Base-by-base conservation (phyloP, 2,329 filamentous ascomycete genomes). In the Trichoderma asperellum region DNA sequence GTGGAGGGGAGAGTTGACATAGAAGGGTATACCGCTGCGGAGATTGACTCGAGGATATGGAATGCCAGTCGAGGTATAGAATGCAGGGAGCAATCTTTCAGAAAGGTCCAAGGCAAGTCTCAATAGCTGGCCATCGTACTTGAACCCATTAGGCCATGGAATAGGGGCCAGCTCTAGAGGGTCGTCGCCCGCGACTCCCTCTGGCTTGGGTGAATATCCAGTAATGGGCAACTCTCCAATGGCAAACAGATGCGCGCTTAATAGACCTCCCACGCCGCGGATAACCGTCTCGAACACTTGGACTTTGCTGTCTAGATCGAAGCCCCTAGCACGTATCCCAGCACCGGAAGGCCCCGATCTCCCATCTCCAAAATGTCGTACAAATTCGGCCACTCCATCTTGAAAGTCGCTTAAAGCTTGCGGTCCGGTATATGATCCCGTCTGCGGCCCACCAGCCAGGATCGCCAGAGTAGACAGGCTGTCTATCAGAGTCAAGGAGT, bases 251-350 rank as follows among this genome's bases (percentile, higher is more conserved):
- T 99, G 96, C 2, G 95, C 94, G 76, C 94, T 97, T 73, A 99
- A 82, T 68, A 99, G 83, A 0, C 96, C 96, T 16, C 96, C 96
- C 57, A 97, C 88, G 18, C 95, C 96, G 70, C 96, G 88, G 74
- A 99, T 99, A 43, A 97, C 95, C 0, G 95, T 98, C 83, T 99
- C 96, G 76, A 99, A 99, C 49, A 99, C 93, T 81, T 99, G 95
- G 2, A 99, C 96, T 81, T 98, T 99, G 82, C 94, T 97, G 80
- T 99, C 95, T 52, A 97, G 84, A 79, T 99, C 93, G 76, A 99
- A 99, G 0, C 94, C 96, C 67, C 89, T 87, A 4, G 90, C 89
- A 72, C 93, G 86, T 69, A 86, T 83, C 4, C 95, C 95, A 76
- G 88, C 85, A 7, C 92, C 93, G 5, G 85, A 85, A 16, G 87